Conservation (phyloP, 352 stramenopile species). For the Pythium vanterpoolii region DNA sequence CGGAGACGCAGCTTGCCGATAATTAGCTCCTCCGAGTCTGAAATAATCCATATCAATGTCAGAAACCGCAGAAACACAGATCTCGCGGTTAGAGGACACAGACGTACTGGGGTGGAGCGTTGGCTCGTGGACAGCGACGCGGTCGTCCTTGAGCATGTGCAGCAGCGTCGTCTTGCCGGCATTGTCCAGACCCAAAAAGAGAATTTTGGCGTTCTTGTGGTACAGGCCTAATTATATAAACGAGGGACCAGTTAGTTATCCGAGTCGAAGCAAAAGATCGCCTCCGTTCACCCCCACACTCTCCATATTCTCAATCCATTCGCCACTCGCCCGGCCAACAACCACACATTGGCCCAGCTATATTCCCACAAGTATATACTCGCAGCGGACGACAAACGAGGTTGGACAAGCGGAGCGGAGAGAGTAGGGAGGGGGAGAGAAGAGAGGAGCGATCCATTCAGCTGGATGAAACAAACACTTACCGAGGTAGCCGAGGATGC, state of each 20-base stretch:
- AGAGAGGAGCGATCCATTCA: too few species aligned
- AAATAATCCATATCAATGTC: background rate
- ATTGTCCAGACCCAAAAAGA: conserved; percentile 99
- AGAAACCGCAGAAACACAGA: background rate
- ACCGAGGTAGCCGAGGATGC: conserved; percentile 92
- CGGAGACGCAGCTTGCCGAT: conserved; percentile 98
- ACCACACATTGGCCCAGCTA: background rate
- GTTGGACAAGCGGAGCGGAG: background rate
- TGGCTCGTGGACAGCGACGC: conserved; percentile 94
- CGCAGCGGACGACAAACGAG: background rate
- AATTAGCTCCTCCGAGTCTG: conserved; percentile 90
- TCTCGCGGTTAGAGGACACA: background rate
- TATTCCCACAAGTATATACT: background rate
- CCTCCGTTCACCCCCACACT: background rate
- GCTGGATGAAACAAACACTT: conserved; percentile 23
- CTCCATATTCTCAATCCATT: background rate
- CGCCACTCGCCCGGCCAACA: too few species aligned
- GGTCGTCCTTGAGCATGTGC: conserved; percentile 99
- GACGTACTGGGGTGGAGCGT: conserved; percentile 93
- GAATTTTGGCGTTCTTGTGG: conserved; percentile 99
- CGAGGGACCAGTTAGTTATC: background rate
- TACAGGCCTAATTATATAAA: conserved; percentile 92
- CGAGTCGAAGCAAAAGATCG: background rate
- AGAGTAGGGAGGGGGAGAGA: background rate
- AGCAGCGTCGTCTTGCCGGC: conserved; percentile 99